Evolutionary conservation across 2,329 filamentous ascomycete species (phyloP), one percentile per base, ranked within the genome.

Genomic region (Periconia sp.): DNA sequence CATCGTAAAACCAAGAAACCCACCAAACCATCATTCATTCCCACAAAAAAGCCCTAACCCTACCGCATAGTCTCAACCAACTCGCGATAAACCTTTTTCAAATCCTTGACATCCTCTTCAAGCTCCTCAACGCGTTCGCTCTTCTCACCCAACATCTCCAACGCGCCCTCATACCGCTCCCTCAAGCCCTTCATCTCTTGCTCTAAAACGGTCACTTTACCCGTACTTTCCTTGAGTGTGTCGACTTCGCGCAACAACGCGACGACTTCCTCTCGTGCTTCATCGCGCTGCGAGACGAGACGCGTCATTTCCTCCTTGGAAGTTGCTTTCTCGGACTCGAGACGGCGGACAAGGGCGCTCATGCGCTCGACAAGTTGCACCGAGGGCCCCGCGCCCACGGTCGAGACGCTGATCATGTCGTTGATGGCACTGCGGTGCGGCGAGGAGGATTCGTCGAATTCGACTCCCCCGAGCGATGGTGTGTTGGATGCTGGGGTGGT

Each of bases 101-200:
- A 82, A 79, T 99, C 94, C 60, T 86, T 81, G 49, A 99, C 89
- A 79, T 97, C 94, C 13, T 89, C 88, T 73, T 82, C 86, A 61
- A 99, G 78, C 79, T 99, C 94, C 69, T 96, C 92, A 2, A 96
- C 92, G 68, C 89, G 79, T 79, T 99, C 94, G 73, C 91, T 96
- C 83, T 96, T 96, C 82, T 99, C 94, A 1, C 94, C 94, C 52
- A 99, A 77, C 85, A 97, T 88, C 77, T 97, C 92, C 49, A 99
- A 79, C 55, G 91, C 95, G 14, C 92, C 94, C 70, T 96, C 87
- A 71, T 97, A 96, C 64, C 93, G 82, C 57, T 85, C 79, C 65
- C 90, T 87, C 59, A 97, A 79, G 41, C 85, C 83, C 27, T 76
- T 77, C 47, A 96, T 78, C 62, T 91, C 84, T 44, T 75, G 77